Evolutionary conservation across 1,284 basidiomycete genomes (phyloP), one percentile per base, ranked within the genome.

Genomic region (Moesziomyces aphidis): DNA sequence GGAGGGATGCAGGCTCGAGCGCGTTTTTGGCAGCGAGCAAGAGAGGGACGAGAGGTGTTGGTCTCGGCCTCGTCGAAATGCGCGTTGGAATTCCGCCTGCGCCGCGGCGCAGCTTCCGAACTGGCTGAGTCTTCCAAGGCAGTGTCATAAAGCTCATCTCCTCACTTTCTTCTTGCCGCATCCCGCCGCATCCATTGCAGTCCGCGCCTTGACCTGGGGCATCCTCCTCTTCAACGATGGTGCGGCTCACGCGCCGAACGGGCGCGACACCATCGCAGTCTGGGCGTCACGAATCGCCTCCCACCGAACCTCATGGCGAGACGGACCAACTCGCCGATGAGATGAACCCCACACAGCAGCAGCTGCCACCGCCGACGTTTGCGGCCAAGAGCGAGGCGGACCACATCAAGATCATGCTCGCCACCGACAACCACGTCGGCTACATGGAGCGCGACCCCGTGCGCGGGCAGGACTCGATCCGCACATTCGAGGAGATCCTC

Each of bases 361-460:
- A 50, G 22, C 54, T 43, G 28, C 65, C 71, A 31, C 26, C 65
- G 6, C 55, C 71, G 26, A 69, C 65, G 13, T 73, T 73, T 46
- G 50, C 71, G 3, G 65, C 71, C 2, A 48, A 39, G 11, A 61
- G 49, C 48, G 65, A 77, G 31, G 44, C 52, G 7, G 62, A 72
- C 24, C 76, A 79, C 42, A 64, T 77, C 61, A 76, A 73, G 63
- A 80, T 78, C 61, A 76, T 83, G 68, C 73, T 83, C 10, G 80
- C 79, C n/a, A 82, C 80, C 17, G 81, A 83, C 61, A 78, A 77
- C 15, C 81, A 83, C 84, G 92, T 99, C 68, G 97, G 97, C 0
- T 97, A 94, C 86, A 89, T 92, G 62, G 97, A 99, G 85, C 89
- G 94, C 65, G 97, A 99, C 84, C 95, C 96, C 1, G 89, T 98